Percentiles rank a stretch among this genome's conserved stretches.
Evolutionary conservation across 2,329 filamentous ascomycete species (phyloP).

Genomic region (Pestalotiopsis sp.): DNA sequence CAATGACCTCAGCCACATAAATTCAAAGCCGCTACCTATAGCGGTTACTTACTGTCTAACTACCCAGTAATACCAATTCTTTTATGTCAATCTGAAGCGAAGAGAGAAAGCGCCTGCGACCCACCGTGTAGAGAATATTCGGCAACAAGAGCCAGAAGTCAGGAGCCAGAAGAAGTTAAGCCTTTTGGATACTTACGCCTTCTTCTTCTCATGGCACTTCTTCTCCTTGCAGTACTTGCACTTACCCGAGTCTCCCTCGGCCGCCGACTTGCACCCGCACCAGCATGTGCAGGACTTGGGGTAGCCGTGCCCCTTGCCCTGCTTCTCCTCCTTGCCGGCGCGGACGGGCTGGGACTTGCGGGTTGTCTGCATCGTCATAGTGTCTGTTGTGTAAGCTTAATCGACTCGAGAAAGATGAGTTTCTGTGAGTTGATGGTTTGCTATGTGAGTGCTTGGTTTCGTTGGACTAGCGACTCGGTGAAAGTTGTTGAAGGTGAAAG

Average conservation of each 20-base stretch:
- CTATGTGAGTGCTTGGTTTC: background rate
- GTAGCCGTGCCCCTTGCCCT: conserved; percentile 1
- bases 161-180: background rate
- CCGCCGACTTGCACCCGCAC: background rate
- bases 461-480: too few species aligned
- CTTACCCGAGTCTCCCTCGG: background rate
- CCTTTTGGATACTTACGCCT: background rate
- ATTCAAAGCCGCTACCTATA: too few species aligned
- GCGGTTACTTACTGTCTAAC: background rate
- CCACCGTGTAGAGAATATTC: too few species aligned
- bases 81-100: too few species aligned
- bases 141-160: too few species aligned
- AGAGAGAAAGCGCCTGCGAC: too few species aligned
- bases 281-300: conserved; percentile 3
- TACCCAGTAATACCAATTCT: background rate
- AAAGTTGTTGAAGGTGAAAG: background rate
- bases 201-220: conserved; percentile 5
- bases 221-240: background rate
- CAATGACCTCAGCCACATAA: background rate
- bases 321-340: background rate
- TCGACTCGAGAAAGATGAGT: background rate
- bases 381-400: background rate
- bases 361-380: background rate
- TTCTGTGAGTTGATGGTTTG: background rate
- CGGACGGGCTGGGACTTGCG: background rate